Conservation (phyloP, 2,329 filamentous ascomycete genomes). For the Fusarium zealandicum region DNA sequence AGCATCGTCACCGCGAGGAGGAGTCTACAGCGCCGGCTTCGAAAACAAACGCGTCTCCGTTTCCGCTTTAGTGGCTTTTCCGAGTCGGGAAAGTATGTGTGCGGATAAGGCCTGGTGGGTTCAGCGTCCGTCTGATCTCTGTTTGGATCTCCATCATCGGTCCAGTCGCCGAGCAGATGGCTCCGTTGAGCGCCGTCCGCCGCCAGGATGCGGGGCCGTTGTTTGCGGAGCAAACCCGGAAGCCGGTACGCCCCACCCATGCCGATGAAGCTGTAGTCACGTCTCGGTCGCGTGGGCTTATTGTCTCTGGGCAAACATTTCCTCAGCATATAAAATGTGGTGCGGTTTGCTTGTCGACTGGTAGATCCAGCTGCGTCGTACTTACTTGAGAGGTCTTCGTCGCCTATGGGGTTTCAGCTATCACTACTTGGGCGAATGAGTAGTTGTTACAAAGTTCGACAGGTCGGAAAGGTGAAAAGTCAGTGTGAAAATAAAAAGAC, state of each 20-base stretch:
- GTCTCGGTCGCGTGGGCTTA: constrained; percentile 1
- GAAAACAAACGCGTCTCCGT: constrained; percentile 19
- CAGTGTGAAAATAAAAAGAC: neutral
- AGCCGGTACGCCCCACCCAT: constrained; percentile 17
- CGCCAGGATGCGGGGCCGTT: constrained; percentile 20
- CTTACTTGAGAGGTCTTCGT: neutral
- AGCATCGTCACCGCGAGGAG: constrained; percentile 47
- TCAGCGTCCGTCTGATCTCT: neutral
- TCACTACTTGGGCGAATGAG: neutral
- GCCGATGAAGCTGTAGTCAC: constrained; percentile 20
- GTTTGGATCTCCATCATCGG: constrained; percentile 16
- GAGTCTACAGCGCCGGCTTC: constrained; percentile 41
- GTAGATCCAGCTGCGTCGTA: neutral
- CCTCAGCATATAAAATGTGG: neutral
- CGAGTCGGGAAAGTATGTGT: constrained; percentile 11
- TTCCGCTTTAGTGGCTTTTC: constrained; percentile 12
- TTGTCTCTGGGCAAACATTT: constrained; percentile 1
- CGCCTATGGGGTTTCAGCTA: neutral
- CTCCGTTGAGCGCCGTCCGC: constrained; percentile 20
- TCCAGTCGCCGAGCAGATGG: constrained; percentile 33
- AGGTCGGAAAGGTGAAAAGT: neutral
- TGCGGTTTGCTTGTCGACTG: neutral
- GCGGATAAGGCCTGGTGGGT: constrained; percentile 3
- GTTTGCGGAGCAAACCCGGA: constrained; percentile 20
- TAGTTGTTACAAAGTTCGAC: neutral